These are phyloP conservation scores for Chaetomiaceae sp. DNA, from an alignment of 2,329 filamentous ascomycete species.

Conservation along the genomic window DNA sequence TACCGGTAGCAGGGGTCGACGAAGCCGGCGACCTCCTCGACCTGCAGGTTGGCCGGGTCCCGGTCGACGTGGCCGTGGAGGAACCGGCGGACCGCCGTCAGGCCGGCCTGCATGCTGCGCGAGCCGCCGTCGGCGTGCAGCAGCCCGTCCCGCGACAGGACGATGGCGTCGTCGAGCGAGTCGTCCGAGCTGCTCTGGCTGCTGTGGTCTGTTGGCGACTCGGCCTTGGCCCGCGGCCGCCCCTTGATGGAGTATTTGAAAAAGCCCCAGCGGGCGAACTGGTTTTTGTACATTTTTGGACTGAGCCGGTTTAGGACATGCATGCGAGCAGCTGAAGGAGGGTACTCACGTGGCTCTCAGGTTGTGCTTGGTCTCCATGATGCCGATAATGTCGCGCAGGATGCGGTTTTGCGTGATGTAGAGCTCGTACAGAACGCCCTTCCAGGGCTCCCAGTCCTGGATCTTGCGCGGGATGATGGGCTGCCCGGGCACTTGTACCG, in stretches of 20 bases:
- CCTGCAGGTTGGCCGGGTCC: slow-evolving; percentile 17
- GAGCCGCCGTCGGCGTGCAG: slow-evolving; percentile 17
- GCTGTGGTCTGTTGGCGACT: slow-evolving; percentile 2
- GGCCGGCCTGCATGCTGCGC: slow-evolving; percentile 20
- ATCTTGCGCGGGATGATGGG: slow-evolving; percentile 20
- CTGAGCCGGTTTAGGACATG: too few relatives aligned
- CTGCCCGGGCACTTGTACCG: slow-evolving; percentile 5
- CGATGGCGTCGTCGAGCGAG: slow-evolving; percentile 6
- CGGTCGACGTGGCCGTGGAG: slow-evolving; percentile 22
- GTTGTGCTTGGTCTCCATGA: slow-evolving; percentile 26
- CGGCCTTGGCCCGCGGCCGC: slow-evolving; percentile 14
- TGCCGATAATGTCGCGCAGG: slow-evolving; percentile 25
- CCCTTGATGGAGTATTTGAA: slow-evolving; percentile 27
- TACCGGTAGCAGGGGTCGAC: slow-evolving; percentile 26
- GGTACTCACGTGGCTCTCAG: slow-evolving; percentile 24
- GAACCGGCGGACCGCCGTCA: slow-evolving; percentile 24
- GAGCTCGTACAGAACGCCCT: slow-evolving; percentile 22
- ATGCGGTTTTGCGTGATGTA: slow-evolving; percentile 28
- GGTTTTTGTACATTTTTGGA: slow-evolving; percentile 29
- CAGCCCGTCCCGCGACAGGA: slow-evolving; percentile 4
- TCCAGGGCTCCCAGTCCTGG: slow-evolving; percentile 28
- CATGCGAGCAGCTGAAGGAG: too few relatives aligned
- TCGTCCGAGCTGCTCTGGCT: slow-evolving; percentile 7
- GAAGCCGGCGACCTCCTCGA: slow-evolving; percentile 22
- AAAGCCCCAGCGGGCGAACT: slow-evolving; percentile 26